phyloP scores from a whole-genome alignment of 2,329 filamentous ascomycete genomes.

The Aureobasidium sp. region DNA sequence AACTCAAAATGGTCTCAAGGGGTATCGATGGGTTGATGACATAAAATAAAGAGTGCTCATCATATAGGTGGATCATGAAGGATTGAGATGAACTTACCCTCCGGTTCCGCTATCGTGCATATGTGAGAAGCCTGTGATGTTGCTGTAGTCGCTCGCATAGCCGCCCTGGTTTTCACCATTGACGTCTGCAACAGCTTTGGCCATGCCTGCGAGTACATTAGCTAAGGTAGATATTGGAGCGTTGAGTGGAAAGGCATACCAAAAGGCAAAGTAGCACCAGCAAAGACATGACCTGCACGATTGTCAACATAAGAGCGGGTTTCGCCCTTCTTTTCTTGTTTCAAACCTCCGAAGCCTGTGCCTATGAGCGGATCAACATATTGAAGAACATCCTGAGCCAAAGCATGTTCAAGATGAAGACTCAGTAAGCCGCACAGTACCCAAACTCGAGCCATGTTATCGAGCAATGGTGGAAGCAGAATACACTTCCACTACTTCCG shows the following conservation, averaged over 20 bases:
- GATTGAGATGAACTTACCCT: constrained; percentile 19
- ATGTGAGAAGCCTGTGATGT: constrained; percentile 36
- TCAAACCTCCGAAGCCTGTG: constrained; percentile 31
- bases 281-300: constrained; percentile 36
- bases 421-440: background rate
- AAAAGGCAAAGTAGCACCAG: constrained; percentile 39
- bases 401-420: background rate
- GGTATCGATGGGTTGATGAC: constrained; percentile 13
- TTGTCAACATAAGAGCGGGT: constrained; percentile 9
- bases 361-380: constrained; percentile 40
- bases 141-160: constrained; percentile 41
- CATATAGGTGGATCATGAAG: background rate
- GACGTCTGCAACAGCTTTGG: constrained; percentile 40
- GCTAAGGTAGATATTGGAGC: background rate
- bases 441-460: background rate
- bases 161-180: constrained; percentile 48
- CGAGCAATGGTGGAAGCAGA: background rate
- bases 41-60: constrained; percentile 10
- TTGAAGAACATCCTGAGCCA: constrained; percentile 23
- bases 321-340: constrained; percentile 15
- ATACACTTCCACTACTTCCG: background rate
- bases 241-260: constrained; percentile 18
- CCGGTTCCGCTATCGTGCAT: constrained; percentile 48
- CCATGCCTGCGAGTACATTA: constrained; percentile 27
- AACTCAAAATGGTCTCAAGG: constrained; percentile 6